These are phyloP conservation scores for Bondarzewia mesenterica DNA, from an alignment of 1,284 basidiomycete genomes.

Conservation along the genomic window DNA sequence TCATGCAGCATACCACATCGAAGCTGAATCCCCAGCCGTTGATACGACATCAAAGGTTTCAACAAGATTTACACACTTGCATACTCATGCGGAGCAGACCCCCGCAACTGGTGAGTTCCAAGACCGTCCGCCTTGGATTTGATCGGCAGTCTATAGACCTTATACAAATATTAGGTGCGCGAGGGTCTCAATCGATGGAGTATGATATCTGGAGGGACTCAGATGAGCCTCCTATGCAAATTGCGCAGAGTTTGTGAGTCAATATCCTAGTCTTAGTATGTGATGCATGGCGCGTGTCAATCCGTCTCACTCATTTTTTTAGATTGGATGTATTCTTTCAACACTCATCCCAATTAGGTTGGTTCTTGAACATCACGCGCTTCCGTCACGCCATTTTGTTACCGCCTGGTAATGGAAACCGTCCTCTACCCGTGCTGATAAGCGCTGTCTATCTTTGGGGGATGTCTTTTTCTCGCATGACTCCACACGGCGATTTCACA, in stretches of 20 bases:
- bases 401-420: slow-evolving; percentile 26
- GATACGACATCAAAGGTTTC: not conserved
- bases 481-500: slow-evolving; percentile 13
- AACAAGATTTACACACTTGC: no score
- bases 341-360: slow-evolving; percentile 19
- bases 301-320: not conserved
- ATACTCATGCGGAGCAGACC: slow-evolving; percentile 1
- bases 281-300: no score
- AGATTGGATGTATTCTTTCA: slow-evolving; percentile 17
- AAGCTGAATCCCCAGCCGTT: not conserved
- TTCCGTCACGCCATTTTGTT: slow-evolving; percentile 20
- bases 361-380: slow-evolving; percentile 24
- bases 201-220: slow-evolving; percentile 10
- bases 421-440: slow-evolving; percentile 41
- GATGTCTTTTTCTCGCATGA: slow-evolving; percentile 26
- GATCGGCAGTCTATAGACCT: no score
- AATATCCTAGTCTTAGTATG: no score
- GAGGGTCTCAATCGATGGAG: not conserved
- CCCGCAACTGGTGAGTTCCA: not conserved
- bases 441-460: slow-evolving; percentile 44
- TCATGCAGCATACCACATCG: slow-evolving; percentile 13
- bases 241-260: slow-evolving; percentile 14
- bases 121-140: no score
- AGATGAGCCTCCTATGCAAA: slow-evolving; percentile 13
- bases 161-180: no score